Evolutionary conservation across 148 eudicot species (phyloP).

Genomic region (Vaccinium myrtillus): DNA sequence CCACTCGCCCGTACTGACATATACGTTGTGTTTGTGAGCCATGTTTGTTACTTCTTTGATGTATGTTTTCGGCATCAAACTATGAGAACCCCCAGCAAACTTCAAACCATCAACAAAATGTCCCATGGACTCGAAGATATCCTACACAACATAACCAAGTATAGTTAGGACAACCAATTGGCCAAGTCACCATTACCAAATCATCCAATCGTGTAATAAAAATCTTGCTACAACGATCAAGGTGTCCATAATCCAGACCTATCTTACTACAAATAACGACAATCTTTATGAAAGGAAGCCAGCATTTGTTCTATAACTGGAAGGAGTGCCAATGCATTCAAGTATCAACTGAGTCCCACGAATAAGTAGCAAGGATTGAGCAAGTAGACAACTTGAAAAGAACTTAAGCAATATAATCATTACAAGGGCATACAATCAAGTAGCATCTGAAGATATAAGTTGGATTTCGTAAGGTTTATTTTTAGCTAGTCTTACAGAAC

Average conservation of each 20-base stretch:
- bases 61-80: conserved; percentile 61
- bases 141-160: conserved; percentile 40
- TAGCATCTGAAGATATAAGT: background rate
- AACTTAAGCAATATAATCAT: background rate
- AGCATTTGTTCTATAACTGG: background rate
- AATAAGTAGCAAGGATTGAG: conserved; percentile 7
- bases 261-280: background rate
- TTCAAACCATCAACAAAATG: conserved; percentile 90
- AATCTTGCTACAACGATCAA: background rate
- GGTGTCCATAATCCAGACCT: background rate
- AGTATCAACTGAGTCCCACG: background rate
- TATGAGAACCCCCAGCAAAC: conserved; percentile 77
- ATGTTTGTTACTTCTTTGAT: conserved; percentile 72
- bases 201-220: background rate
- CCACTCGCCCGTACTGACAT: conserved; percentile 97
- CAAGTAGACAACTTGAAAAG: background rate
- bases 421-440: background rate
- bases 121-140: conserved; percentile 87
- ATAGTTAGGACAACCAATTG: conserved; percentile 12
- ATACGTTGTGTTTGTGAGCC: conserved; percentile 81
- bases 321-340: background rate
- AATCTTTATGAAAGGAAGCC: background rate
- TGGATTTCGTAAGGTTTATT: background rate
- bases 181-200: background rate
- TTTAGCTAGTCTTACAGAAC: background rate